Base-by-base conservation (phyloP, 169 alveolate species). In the Plasmodium knowlesi region DNA sequence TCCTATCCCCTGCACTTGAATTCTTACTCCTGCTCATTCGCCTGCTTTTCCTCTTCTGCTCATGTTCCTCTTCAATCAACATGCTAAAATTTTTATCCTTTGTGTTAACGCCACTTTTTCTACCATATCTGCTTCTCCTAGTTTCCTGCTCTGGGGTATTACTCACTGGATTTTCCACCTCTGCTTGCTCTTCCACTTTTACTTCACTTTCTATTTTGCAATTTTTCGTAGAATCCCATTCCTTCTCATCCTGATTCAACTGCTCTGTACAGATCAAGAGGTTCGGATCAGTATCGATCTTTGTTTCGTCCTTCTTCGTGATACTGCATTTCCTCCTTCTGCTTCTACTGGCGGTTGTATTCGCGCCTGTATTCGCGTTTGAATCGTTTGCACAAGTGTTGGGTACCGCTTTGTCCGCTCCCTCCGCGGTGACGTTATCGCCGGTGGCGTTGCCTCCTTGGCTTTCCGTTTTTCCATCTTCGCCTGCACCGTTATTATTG, bases 101-200 rank as follows among this genome's bases (percentile, higher is more conserved):
- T 22, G 70, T 67, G 53, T 83, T 83, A 22, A 83, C 82, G 25
- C 90, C 90, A 83, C 92, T 67, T 83, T 83, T 83, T n/a, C 83
- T 83, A 43, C 83, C 82, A 41, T 83, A 83, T 9, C 82, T 25
- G 34, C 82, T 83, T 83, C 74, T 22, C 22, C 82, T 71, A n/a
- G 83, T 12, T 83, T n/a, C 83, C n/a, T 9, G 53, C 37, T 34
- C 83, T 6, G 80, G n/a, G 6, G n/a, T n/a, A 8, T 30, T 50
- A 46, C 61, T 22, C 6, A 5, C 10, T 34, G 54, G 76, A 39
- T 81, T 81, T 19, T 50, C 19, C 28, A 8, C 34, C 25, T 81
- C 67, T 22, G 39, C 72, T 28, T 81, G 34, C n/a, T 25, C 34
- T 25, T 81, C 86, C 41, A 43, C 19, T 41, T 25, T 67, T 67